Base-by-base conservation (phyloP, 2,329 filamentous ascomycete species). In the Ramularia collo-cygni region DNA sequence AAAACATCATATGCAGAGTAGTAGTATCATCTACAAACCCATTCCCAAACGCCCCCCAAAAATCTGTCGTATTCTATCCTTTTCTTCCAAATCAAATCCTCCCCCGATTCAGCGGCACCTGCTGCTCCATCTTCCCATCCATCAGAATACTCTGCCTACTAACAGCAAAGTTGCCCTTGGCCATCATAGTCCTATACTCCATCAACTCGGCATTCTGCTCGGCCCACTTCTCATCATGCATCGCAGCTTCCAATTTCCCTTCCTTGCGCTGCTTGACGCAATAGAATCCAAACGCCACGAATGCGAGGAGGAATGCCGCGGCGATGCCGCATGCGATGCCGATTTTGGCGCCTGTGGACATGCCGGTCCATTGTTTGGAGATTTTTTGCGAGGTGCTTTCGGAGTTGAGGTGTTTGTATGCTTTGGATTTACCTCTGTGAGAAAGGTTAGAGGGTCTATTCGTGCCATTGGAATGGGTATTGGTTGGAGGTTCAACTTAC, bases 211-310 rank as follows among this genome's bases (percentile, higher is more conserved):
- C 44, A 14, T 60, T 53, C 35, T 66, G 59, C 40, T 61, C 59
- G 28, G 65, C 60, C 59, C 66, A 74, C 35, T 66, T 66, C 52
- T 64, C 61, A 45, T 74, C 69, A 28, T 68, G 69, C 15, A 67
- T 39, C 14, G 64, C 65, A 32, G 65, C 62, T 53, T 75, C 72
- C 31, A 65, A 64, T 42, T 68, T 66, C 24, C 73, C 73, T 45
- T 64, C 61, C 42, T 66, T 64, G 42, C 73, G 65, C 56, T 75
- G 71, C 34, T 62, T 64, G 46, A 74, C 50, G 54, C 69, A 75
- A 60, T 65, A 74, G 51, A 71, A 64, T 8, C 61, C 48, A 35
- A 56, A 57, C 3, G 50, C 54, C 16, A 54, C 37, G 14, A 63
- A 51, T 6, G 55, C 57, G 16, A 70, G 50, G 19, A 51, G 48